These are phyloP conservation scores for Schizosaccharomyces octosporus DNA, from an alignment of 805 yeast genomes.

Conservation along the genomic window DNA sequence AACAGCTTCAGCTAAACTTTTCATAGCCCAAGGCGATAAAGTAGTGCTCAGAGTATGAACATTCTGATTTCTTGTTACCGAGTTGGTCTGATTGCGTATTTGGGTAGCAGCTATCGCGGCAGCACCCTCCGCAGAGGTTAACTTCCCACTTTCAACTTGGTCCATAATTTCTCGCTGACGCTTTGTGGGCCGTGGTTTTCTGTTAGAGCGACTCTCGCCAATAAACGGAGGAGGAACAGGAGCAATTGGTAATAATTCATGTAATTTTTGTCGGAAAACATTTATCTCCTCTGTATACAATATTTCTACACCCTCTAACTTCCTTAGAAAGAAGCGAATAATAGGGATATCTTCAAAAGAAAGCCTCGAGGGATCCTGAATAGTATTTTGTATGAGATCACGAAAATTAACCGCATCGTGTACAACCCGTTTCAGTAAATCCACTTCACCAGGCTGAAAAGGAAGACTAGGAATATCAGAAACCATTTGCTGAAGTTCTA, in stretches of 20 bases:
- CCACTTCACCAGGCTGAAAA: constrained; percentile 16
- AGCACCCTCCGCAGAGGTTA: neutral
- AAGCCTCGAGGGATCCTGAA: neutral
- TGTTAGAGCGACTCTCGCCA: constrained; percentile 7
- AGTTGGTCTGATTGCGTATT: neutral
- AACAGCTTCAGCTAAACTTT: neutral
- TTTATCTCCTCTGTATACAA: constrained; percentile 15
- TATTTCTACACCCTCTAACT: constrained; percentile 23
- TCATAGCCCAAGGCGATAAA: neutral
- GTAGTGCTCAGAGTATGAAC: neutral
- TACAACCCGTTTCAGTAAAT: constrained; percentile 8
- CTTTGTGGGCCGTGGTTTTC: constrained; percentile 6
- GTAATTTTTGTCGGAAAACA: constrained; percentile 11
- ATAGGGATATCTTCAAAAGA: constrained; percentile 7
- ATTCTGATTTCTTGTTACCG: neutral
- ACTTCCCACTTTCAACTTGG: neutral
- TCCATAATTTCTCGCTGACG: constrained; percentile 3
- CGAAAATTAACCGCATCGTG: constrained; percentile 9
- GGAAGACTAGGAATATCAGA: constrained; percentile 13
- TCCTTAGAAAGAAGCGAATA: constrained; percentile 22
- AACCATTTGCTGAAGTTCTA: constrained; percentile 13
- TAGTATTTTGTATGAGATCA: neutral
- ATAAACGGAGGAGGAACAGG: constrained; percentile 12
- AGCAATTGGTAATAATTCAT: constrained; percentile 12
- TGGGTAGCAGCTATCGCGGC: neutral